Base-by-base conservation (phyloP, 192 early-diverging fungal species). In the Diversispora epigaea region DNA sequence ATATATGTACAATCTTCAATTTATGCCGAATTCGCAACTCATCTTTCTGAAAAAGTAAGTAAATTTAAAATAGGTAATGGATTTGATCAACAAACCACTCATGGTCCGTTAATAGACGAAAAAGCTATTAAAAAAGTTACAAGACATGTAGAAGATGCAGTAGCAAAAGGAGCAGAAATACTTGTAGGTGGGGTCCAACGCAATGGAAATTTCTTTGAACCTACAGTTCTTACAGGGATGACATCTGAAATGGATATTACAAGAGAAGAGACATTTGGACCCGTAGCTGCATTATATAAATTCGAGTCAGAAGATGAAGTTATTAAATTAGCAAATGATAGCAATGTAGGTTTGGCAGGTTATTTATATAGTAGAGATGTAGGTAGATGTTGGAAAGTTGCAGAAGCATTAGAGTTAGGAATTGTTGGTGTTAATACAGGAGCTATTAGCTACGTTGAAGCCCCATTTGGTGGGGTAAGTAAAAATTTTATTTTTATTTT, bases 401-500 rank as follows among this genome's bases (percentile, higher is more conserved):
- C 93, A 1, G 93, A 96, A 76, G 80, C 81, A 9, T 70, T 97
- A 52, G 89, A 96, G 70, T 86, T 90, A 5, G 96, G 96, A 49
- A 96, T 96, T 90, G 92, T 96, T n/a, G 94, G 94, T 22, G 86
- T 93, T 41, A 97, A 97, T 77, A 89, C 90, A 3, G 88, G 89
- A n/a, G 67, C 73, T 0, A 81, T 93, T 47, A 85, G 86, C 22
- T 79, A 46, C 52, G 73, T 74, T 21, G 80, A 85, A 61, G 84
- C 85, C 19, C 92, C 92, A 5, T 93, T 93, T 79, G 92, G 92
- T 57, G 91, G 91, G n/a, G 83, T 88, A 80, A 76, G 80, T 80
- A 43, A 79, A 57, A 68, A 45, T 73, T n/a, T n/a, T n/a, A n/a
- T 60, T 58, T 15, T 21, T 52, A 1, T 43, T 32, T 7, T 0